Evolutionary conservation across 176 grass and related monocot genomes (phyloP).

Genomic region (Lolium multiflorum): DNA sequence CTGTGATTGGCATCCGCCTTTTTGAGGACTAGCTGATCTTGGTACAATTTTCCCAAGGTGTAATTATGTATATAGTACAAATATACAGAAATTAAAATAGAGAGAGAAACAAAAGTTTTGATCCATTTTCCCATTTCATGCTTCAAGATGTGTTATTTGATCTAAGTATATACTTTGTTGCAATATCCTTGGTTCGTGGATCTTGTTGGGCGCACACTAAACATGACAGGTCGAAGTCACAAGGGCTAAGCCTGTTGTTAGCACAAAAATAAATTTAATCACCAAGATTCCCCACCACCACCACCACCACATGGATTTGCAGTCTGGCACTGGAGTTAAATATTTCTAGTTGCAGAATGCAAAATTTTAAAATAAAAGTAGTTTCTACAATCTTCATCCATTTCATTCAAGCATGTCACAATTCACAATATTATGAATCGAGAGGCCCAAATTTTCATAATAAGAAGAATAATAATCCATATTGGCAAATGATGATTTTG

Average conservation of each 20-base stretch:
- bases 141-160: neutral
- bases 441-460: no score
- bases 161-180: constrained; percentile 1
- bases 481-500: neutral
- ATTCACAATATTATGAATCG: no score
- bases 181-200: neutral
- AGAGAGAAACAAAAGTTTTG: constrained; percentile 23
- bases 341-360: no score
- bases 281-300: neutral
- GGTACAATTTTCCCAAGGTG: neutral
- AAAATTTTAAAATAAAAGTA: no score
- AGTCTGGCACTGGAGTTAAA: no score
- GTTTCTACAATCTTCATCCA: no score
- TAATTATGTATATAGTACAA: neutral
- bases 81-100: constrained; percentile 24
- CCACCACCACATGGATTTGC: no score
- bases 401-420: no score
- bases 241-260: neutral
- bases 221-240: constrained; percentile 1
- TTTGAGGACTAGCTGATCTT: constrained; percentile 30
- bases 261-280: neutral
- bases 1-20: no score
- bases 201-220: neutral
- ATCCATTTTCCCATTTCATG: neutral
- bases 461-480: neutral